Percentiles rank a stretch among this genome's conserved stretches.
Conservation (phyloP, 495 filamentous ascomycete genomes). For the Aspergillus coremiiformis region DNA sequence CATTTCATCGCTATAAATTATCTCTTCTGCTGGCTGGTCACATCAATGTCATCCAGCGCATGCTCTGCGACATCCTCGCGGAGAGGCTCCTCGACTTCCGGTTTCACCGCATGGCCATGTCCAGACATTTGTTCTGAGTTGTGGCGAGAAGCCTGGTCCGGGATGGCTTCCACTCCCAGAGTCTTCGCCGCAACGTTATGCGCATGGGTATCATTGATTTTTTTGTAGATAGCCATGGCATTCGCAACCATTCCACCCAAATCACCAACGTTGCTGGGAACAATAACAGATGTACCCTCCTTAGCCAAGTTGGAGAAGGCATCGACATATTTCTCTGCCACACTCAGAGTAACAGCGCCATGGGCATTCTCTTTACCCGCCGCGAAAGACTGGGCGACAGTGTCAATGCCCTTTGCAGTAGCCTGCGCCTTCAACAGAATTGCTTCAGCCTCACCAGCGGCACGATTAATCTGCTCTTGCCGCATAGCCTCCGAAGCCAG, state of each 20-base stretch:
- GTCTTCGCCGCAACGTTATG: slow-evolving; percentile 54
- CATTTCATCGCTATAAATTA: slow-evolving; percentile 3
- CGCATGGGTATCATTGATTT: slow-evolving; percentile 79
- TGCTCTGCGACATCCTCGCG: slow-evolving; percentile 39
- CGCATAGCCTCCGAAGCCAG: slow-evolving; percentile 88
- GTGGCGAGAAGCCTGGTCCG: background rate
- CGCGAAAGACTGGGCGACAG: slow-evolving; percentile 66
- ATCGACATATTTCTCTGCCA: slow-evolving; percentile 97
- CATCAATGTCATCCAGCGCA: slow-evolving; percentile 48
- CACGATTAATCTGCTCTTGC: slow-evolving; percentile 85
- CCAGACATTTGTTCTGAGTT: slow-evolving; percentile 8
- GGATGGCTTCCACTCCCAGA: slow-evolving; percentile 20
- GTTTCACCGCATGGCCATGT: slow-evolving; percentile 11
- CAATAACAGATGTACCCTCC: slow-evolving; percentile 88
- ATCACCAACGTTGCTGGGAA: slow-evolving; percentile 96
- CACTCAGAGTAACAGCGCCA: slow-evolving; percentile 71
- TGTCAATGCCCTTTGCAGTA: slow-evolving; percentile 80
- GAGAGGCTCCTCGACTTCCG: slow-evolving; percentile 11
- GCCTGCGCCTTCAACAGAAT: slow-evolving; percentile 79
- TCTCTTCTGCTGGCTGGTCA: slow-evolving; percentile 38
- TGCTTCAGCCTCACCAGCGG: slow-evolving; percentile 85
- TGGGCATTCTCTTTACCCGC: slow-evolving; percentile 67
- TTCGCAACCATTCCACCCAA: slow-evolving; percentile 95
- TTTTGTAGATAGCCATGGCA: slow-evolving; percentile 91
- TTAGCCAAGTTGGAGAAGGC: slow-evolving; percentile 87